A percentile compares a stretch with the other conserved stretches of the same genome.
Conservation (phyloP, 352 stramenopile species). For the Phytophthora ramorum region DNA sequence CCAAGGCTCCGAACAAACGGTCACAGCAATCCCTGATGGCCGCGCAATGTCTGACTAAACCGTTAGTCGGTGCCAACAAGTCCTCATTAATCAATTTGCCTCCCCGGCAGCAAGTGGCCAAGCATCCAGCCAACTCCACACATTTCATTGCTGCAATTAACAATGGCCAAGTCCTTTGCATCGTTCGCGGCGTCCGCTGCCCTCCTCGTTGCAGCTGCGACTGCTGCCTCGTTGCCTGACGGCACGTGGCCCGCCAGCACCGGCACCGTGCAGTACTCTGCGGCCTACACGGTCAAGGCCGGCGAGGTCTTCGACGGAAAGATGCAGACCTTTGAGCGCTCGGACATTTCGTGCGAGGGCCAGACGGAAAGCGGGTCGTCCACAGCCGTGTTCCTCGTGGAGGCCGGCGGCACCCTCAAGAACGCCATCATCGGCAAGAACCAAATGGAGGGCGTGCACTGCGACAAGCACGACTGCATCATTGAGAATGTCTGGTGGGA, state of each 20-base stretch:
- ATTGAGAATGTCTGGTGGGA: too few species aligned
- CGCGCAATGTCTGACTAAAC: not conserved
- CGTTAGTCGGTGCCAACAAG: not conserved
- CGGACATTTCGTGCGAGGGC: conserved; percentile 54
- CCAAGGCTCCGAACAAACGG: not conserved
- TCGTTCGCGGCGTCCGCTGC: conserved; percentile 8
- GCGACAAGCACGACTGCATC: too few species aligned
- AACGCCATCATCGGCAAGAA: too few species aligned
- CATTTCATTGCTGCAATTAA: conserved; percentile 5
- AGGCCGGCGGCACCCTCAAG: too few species aligned
- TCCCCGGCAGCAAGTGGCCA: conserved; percentile 7
- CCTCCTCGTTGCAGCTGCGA: conserved; percentile 9
- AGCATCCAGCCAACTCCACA: not conserved
- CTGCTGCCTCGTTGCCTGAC: conserved; percentile 16
- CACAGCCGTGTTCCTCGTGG: too few species aligned
- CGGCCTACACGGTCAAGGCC: conserved; percentile 38
- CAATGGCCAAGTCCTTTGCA: conserved; percentile 19
- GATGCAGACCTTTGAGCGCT: conserved; percentile 68
- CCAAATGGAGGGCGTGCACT: too few species aligned
- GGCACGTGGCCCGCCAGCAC: conserved; percentile 24
- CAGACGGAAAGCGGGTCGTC: too few species aligned
- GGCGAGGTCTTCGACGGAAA: conserved; percentile 32
- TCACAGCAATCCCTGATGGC: not conserved
- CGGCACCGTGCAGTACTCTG: conserved; percentile 16
- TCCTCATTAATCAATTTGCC: conserved; percentile 6